phyloP scores from a whole-genome alignment of 2,329 filamentous ascomycete genomes.

The Knoxdaviesia proteae region DNA sequence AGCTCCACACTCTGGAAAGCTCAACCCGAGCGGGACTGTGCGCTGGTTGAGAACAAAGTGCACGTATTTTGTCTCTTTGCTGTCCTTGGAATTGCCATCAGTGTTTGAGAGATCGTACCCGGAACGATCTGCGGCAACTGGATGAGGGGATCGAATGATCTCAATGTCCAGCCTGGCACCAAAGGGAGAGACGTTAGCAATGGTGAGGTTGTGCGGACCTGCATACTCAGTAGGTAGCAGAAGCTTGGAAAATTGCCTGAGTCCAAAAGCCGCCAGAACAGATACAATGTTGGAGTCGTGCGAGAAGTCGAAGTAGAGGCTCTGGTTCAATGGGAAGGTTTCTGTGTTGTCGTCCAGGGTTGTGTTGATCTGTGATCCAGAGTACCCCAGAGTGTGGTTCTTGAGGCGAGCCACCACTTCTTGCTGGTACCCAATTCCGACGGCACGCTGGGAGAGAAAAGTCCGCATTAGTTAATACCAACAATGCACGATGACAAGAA shows the following conservation, averaged over 20 bases:
- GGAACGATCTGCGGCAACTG: constrained; percentile 32
- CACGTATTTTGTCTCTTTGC: constrained; percentile 38
- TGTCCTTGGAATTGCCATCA: no score
- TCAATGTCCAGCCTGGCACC: constrained; percentile 55
- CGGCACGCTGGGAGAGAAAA: constrained; percentile 26
- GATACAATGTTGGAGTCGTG: constrained; percentile 57
- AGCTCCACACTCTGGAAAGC: constrained; percentile 41
- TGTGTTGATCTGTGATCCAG: constrained; percentile 41
- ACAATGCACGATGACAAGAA: not conserved
- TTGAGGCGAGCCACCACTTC: constrained; percentile 51
- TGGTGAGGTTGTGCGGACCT: constrained; percentile 38
- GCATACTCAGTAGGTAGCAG: constrained; percentile 35
- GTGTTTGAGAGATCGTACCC: constrained; percentile 19
- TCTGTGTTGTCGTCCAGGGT: constrained; percentile 45
- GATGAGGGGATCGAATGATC: constrained; percentile 45
- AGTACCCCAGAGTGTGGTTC: constrained; percentile 41
- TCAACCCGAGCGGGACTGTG: constrained; percentile 46
- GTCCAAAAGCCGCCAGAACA: constrained; percentile 50
- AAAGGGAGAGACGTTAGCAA: constrained; percentile 50
- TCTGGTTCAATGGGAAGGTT: constrained; percentile 56
- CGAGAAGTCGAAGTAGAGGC: constrained; percentile 56
- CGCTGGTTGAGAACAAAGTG: constrained; percentile 59
- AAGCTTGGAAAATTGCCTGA: constrained; percentile 43
- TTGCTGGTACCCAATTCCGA: constrained; percentile 54
- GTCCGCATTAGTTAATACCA: not conserved